Base-by-base conservation (phyloP, 2,329 filamentous ascomycete genomes). In the Atkinsonella hypoxylon region DNA sequence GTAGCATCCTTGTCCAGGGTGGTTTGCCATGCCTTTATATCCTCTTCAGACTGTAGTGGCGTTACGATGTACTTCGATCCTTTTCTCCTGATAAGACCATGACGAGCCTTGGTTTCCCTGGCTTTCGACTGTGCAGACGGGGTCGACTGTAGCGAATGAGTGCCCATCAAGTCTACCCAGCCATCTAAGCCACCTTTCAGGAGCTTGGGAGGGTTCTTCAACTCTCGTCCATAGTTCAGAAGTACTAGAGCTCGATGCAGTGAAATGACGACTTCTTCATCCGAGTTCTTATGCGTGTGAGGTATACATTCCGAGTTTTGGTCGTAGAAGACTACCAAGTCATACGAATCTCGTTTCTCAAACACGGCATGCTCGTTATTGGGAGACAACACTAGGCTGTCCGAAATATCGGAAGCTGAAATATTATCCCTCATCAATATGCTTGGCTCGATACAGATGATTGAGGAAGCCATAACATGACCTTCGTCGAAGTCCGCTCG, bases 271-370 rank as follows among this genome's bases (percentile, higher is more conserved):
- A 82, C 78, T 61, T 60, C 70, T 64, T 66, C 76, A 62, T 66
- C 67, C 58, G 65, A 57, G 48, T 65, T 66, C 22, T 57, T 63
- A 49, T 57, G 64, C 54, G 59, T 59, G 51, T 55, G 52, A 53
- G 57, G 55, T 18, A 94, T 59, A 55, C 71, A 57, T 66, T 77
- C 52, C 61, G 87, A 74, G 63, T 76, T 54, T 56, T 91, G 78
- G 64, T 98, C 89, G 64, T 97, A 95, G 60, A 94, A 93, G 0
- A 98, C 87, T 11, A 98, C 78, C 41, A 96, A 69, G 57, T 97
- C 89, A 59, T 86, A 95, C 51, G 85, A 76, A 55, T 90, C 77
- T 13, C 84, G 78, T 51, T 80, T 71, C 41, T 80, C 81, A 59
- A 95, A 95, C 32, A 88, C 72, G 1, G 74, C 69, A 57, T 86